phyloP scores from a whole-genome alignment of 2,329 filamentous ascomycete genomes.

The Colletotrichum lupini region DNA sequence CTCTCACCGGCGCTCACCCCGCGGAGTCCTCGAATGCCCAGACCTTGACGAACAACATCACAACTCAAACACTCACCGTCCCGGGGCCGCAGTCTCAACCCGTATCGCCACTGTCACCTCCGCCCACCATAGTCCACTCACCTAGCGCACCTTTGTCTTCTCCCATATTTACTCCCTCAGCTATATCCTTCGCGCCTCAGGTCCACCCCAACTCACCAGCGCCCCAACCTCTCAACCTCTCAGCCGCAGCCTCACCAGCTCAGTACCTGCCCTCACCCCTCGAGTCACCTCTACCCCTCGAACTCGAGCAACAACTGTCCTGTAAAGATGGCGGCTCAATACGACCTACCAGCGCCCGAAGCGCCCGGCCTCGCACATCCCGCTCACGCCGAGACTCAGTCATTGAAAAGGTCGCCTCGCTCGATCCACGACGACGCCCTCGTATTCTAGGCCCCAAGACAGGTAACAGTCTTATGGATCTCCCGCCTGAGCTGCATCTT shows the following conservation, averaged over 20 bases:
- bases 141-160: neutral
- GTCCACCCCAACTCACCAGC: conserved; percentile 29
- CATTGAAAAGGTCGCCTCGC: conserved; percentile 34
- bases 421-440: conserved; percentile 32
- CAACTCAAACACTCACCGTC: conserved; percentile 21
- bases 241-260: conserved; percentile 16
- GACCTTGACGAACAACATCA: conserved; percentile 18
- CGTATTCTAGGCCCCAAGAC: conserved; percentile 24
- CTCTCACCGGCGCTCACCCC: conserved; percentile 17
- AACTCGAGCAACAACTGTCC: conserved; percentile 23
- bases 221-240: conserved; percentile 31
- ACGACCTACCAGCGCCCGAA: conserved; percentile 14
- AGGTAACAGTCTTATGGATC: conserved; percentile 43
- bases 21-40: conserved; percentile 13
- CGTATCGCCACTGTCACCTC: conserved; percentile 21
- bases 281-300: conserved; percentile 26
- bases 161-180: conserved; percentile 27
- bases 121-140: conserved; percentile 16
- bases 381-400: conserved; percentile 32
- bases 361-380: conserved; percentile 31
- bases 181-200: conserved; percentile 34
- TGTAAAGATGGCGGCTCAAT: conserved; percentile 24
- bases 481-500: conserved; percentile 56
- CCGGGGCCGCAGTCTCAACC: conserved; percentile 18
- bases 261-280: conserved; percentile 31